These are phyloP conservation scores for Platanus orientalis DNA, from an alignment of 164 flowering plant species.

Conservation along the genomic window DNA sequence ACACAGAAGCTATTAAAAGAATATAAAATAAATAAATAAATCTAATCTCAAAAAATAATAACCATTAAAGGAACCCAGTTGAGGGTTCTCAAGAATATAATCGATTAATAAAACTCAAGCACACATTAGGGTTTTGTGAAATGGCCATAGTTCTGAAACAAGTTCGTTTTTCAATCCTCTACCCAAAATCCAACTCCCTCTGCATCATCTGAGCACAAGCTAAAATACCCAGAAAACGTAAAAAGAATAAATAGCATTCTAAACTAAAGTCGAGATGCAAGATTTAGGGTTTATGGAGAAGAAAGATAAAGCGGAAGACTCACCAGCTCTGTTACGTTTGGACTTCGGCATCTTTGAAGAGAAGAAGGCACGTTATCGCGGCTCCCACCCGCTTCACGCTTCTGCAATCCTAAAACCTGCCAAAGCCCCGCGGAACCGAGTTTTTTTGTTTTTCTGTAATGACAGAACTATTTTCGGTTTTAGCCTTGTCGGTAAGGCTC, in stretches of 20 bases:
- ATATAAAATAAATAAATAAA: background rate
- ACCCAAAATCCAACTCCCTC: too few species aligned
- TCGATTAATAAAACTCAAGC: background rate
- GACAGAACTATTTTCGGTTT: too few species aligned
- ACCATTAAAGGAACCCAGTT: background rate
- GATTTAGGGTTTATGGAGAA: background rate
- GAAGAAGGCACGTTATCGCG: background rate
- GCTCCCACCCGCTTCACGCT: background rate
- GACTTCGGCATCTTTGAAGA: constrained; percentile 57
- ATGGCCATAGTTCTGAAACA: background rate
- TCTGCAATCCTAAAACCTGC: background rate
- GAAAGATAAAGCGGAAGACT: constrained; percentile 1
- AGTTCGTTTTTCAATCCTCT: background rate
- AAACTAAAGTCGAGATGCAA: background rate
- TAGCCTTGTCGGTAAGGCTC: too few species aligned
- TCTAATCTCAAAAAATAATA: background rate
- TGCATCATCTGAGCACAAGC: background rate
- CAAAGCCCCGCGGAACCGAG: too few species aligned
- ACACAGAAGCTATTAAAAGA: background rate
- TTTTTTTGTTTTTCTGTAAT: too few species aligned
- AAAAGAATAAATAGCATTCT: background rate
- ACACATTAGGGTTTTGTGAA: background rate
- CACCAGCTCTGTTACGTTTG: constrained; percentile 55
- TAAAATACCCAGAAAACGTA: background rate
- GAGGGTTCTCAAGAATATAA: background rate